Evolutionary conservation across 2,329 filamentous ascomycete species (phyloP).

Genomic region (Claviceps lovelessii): DNA sequence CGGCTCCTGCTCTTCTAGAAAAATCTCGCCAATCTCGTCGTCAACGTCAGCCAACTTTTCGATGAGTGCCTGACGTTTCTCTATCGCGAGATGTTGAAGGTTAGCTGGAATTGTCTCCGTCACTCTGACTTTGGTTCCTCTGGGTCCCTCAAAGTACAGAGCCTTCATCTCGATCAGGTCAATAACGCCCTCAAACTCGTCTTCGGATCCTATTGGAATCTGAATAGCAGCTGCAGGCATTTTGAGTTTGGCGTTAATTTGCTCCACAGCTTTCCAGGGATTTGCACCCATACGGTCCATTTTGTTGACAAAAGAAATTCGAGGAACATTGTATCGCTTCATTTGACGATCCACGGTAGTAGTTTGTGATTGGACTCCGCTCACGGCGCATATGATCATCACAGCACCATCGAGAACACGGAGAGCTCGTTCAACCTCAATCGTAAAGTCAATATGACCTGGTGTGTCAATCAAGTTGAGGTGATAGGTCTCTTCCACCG

Average conservation of each 20-base stretch:
- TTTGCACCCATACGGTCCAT: constrained; percentile 99
- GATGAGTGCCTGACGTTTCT: constrained; percentile 75
- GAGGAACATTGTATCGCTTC: constrained; percentile 92
- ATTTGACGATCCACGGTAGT: constrained; percentile 98
- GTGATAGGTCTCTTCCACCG: constrained; percentile 82
- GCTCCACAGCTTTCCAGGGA: constrained; percentile 91
- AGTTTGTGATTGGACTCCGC: constrained; percentile 92
- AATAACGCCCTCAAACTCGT: constrained; percentile 82
- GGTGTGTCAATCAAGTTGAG: constrained; percentile 98
- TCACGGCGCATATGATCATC: constrained; percentile 96
- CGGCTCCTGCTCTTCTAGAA: constrained; percentile 74
- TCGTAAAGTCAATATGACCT: constrained; percentile 97
- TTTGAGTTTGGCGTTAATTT: constrained; percentile 93
- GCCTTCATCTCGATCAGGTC: constrained; percentile 87
- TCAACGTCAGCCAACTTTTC: constrained; percentile 96
- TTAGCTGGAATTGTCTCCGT: constrained; percentile 73
- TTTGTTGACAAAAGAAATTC: constrained; percentile 96
- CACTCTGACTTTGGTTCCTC: constrained; percentile 62
- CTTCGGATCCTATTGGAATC: constrained; percentile 84
- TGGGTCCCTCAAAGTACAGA: constrained; percentile 77
- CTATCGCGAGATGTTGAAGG: constrained; percentile 57
- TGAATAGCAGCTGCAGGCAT: constrained; percentile 87
- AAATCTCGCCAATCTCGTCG: constrained; percentile 92
- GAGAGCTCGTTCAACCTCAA: constrained; percentile 91
- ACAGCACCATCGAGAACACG: constrained; percentile 91